These are phyloP conservation scores for Phialophora verrucosa DNA, from an alignment of 2,329 filamentous ascomycete species.

Conservation along the genomic window DNA sequence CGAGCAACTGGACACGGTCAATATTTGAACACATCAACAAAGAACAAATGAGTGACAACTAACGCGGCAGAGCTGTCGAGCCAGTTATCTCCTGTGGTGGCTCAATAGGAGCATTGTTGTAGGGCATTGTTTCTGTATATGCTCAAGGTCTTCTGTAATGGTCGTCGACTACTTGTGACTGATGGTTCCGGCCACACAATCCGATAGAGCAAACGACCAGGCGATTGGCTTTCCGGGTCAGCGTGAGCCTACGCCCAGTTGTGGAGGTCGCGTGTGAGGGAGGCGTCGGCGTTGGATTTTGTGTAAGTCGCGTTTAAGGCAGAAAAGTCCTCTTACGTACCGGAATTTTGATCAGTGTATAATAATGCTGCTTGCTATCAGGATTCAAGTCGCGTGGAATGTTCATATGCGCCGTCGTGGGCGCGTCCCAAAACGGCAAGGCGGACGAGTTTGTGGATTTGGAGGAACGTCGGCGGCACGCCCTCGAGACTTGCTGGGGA, in stretches of 20 bases:
- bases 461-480: constrained; percentile 5
- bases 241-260: not conserved
- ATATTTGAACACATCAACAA: constrained; percentile 9
- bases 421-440: constrained; percentile 37
- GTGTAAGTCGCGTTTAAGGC: not conserved
- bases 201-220: not conserved
- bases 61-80: constrained; percentile 82
- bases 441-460: constrained; percentile 15
- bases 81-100: constrained; percentile 83
- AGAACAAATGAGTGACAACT: constrained; percentile 46
- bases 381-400: constrained; percentile 12
- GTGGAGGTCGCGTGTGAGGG: not conserved
- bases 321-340: not conserved
- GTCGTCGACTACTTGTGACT: not conserved
- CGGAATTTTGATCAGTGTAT: not conserved
- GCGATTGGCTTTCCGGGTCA: not conserved
- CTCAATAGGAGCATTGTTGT: constrained; percentile 84
- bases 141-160: not conserved
- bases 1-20: constrained; percentile 71
- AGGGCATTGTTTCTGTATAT: constrained; percentile 68
- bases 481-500: not conserved
- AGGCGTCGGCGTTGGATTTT: not conserved
- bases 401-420: constrained; percentile 23
- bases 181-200: not conserved
- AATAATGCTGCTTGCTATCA: not conserved